phyloP scores from a whole-genome alignment of 768 basidiomycete genomes.

The Fomitopsis serialis region DNA sequence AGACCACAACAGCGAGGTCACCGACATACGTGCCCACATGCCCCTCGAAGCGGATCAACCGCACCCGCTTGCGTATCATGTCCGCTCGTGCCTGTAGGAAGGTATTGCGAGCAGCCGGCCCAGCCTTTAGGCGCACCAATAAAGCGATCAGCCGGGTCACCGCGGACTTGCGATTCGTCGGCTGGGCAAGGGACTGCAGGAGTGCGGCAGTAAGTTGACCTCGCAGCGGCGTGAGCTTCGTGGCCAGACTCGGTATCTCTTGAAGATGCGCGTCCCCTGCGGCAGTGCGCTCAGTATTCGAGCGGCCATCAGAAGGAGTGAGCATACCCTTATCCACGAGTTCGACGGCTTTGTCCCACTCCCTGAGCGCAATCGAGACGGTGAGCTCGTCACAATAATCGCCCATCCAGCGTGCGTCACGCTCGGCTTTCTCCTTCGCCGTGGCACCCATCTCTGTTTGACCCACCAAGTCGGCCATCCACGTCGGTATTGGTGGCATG shows the following conservation, averaged over 20 bases:
- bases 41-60: constrained; percentile 88
- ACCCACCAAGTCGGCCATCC: constrained; percentile 66
- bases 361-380: constrained; percentile 82
- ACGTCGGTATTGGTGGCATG: constrained; percentile 64
- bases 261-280: constrained; percentile 59
- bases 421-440: constrained; percentile 71
- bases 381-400: constrained; percentile 91
- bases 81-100: constrained; percentile 77
- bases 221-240: constrained; percentile 64
- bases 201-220: constrained; percentile 65
- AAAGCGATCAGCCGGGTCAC: constrained; percentile 69
- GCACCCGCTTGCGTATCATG: constrained; percentile 70
- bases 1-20: constrained; percentile 83
- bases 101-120: constrained; percentile 71
- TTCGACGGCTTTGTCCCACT: constrained; percentile 84
- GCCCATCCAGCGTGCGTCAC: constrained; percentile 80
- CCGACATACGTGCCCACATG: constrained; percentile 81
- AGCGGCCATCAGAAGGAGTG: neutral
- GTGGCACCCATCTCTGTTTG: constrained; percentile 44
- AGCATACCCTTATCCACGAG: constrained; percentile 74
- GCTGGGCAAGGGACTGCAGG: constrained; percentile 65
- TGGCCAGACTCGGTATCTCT: constrained; percentile 44
- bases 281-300: neutral
- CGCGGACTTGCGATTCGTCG: constrained; percentile 70
- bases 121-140: constrained; percentile 70